Percentiles rank a stretch among this genome's conserved stretches.
phyloP scores from a whole-genome alignment of 2,329 filamentous ascomycete genomes.

The Graphilbum fragrans region DNA sequence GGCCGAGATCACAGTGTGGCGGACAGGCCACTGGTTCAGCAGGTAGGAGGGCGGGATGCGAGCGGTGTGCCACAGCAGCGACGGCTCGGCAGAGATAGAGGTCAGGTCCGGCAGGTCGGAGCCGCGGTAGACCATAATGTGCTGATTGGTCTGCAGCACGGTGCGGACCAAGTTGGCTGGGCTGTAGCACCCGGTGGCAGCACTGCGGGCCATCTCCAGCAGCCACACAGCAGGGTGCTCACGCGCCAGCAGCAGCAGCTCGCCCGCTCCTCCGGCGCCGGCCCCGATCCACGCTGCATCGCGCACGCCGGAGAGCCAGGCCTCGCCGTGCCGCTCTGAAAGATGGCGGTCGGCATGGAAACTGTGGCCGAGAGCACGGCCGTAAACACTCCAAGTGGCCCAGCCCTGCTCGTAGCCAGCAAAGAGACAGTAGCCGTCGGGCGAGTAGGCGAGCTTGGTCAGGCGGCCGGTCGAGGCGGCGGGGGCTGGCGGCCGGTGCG shows the following conservation, averaged over 20 bases:
- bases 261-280: slow-evolving; percentile 79
- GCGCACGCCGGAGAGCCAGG: slow-evolving; percentile 70
- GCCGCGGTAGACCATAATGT: slow-evolving; percentile 84
- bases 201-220: slow-evolving; percentile 85
- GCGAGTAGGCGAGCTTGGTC: slow-evolving; percentile 72
- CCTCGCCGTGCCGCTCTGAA: slow-evolving; percentile 57
- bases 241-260: slow-evolving; percentile 64
- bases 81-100: slow-evolving; percentile 76
- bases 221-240: slow-evolving; percentile 71
- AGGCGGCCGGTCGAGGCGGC: slow-evolving; percentile 54
- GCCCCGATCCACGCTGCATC: slow-evolving; percentile 79
- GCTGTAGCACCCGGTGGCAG: slow-evolving; percentile 84
- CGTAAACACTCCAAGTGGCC: slow-evolving; percentile 96
- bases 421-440: slow-evolving; percentile 93
- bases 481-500: slow-evolving; percentile 58
- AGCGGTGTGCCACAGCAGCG: slow-evolving; percentile 83
- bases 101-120: slow-evolving; percentile 86
- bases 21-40: slow-evolving; percentile 86
- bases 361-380: slow-evolving; percentile 75
- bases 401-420: slow-evolving; percentile 86
- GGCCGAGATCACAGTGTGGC: slow-evolving; percentile 72
- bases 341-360: slow-evolving; percentile 59
- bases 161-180: slow-evolving; percentile 84
- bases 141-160: slow-evolving; percentile 75
- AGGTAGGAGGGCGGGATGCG: slow-evolving; percentile 79